phyloP scores from a whole-genome alignment of 2,329 filamentous ascomycete genomes.

The Arachnopeziza araneosa region DNA sequence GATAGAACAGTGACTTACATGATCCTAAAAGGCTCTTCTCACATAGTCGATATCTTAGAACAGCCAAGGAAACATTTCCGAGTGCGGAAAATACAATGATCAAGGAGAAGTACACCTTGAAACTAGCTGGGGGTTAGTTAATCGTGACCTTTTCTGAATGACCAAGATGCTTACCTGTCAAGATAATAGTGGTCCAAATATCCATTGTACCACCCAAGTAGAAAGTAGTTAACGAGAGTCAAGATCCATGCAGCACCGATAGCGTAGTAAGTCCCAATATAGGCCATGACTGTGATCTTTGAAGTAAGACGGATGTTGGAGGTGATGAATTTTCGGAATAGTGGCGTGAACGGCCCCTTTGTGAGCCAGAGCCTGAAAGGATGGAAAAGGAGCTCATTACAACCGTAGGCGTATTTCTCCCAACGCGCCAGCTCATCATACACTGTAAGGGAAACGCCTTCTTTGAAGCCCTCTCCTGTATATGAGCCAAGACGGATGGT shows the following conservation, averaged over 20 bases:
- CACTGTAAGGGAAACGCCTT: conserved; percentile 67
- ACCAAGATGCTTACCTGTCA: conserved; percentile 35
- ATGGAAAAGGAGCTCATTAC: conserved; percentile 66
- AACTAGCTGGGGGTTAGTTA: conserved; percentile 31
- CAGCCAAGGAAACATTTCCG: conserved; percentile 28
- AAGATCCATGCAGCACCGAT: conserved; percentile 63
- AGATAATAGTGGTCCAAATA: conserved; percentile 62
- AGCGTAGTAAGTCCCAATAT: conserved; percentile 59
- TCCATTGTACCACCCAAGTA: conserved; percentile 66
- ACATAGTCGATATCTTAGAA: conserved; percentile 19
- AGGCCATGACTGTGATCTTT: conserved; percentile 67
- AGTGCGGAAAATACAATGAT: conserved; percentile 59
- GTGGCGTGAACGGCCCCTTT: conserved; percentile 58
- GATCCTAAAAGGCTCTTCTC: conserved; percentile 27
- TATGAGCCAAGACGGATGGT: conserved; percentile 65
- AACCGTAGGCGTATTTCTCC: conserved; percentile 70
- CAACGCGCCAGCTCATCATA: conserved; percentile 68
- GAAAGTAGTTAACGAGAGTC: conserved; percentile 63
- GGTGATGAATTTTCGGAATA: conserved; percentile 56
- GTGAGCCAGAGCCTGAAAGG: conserved; percentile 58
- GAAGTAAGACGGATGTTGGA: conserved; percentile 58
- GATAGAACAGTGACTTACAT: conserved; percentile 6
- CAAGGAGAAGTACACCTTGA: conserved; percentile 57
- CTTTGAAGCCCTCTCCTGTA: conserved; percentile 64
- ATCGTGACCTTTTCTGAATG: background rate